Base-by-base conservation (phyloP, 176 grass and related monocot genomes). In the Tillandsia fasciculata region DNA sequence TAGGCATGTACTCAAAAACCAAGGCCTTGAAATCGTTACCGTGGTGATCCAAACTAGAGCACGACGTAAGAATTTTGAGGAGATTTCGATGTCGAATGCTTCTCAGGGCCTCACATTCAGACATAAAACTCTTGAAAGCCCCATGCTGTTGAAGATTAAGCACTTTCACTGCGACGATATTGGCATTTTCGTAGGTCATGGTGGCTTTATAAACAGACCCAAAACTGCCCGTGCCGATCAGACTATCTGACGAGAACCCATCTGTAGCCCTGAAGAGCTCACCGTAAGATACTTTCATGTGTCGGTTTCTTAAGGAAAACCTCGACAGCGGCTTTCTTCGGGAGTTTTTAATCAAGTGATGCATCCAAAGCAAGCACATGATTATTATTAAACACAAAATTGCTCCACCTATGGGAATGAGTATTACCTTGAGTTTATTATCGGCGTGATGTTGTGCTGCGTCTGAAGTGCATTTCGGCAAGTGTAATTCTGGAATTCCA, bases 71-170 rank as follows among this genome's bases (percentile, higher is more conserved):
- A n/a, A n/a, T n/a, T n/a, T n/a, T n/a, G n/a, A n/a, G n/a, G n/a
- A n/a, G n/a, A n/a, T n/a, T n/a, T n/a, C n/a, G n/a, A n/a, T n/a
- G n/a, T n/a, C n/a, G n/a, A n/a, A n/a, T n/a, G n/a, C n/a, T n/a
- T n/a, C n/a, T n/a, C n/a, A n/a, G n/a, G n/a, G 74, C 72, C 65
- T 79, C 29, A 11, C 88, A 84, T 87, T 91, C 88, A 50, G 81
- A 74, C 48, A 79, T n/a, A 51, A 84, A 91, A 71, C 81, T 91
- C 66, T 6, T 84, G 48, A 67, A 70, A 13, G 81, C 81, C 10
- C 78, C 67, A 65, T 61, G 64, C 64, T 81, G 82, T 17, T 73
- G 57, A 48, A 91, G 81, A 51, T 91, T 51, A 28, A 87, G 66
- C 59, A 84, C 81, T 69, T 91, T 91, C 29, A 91, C 74, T 0